Percentiles rank a stretch among this genome's conserved stretches.
phyloP scores from a whole-genome alignment of 192 early-diverging fungal species.

The Podila horticola region DNA sequence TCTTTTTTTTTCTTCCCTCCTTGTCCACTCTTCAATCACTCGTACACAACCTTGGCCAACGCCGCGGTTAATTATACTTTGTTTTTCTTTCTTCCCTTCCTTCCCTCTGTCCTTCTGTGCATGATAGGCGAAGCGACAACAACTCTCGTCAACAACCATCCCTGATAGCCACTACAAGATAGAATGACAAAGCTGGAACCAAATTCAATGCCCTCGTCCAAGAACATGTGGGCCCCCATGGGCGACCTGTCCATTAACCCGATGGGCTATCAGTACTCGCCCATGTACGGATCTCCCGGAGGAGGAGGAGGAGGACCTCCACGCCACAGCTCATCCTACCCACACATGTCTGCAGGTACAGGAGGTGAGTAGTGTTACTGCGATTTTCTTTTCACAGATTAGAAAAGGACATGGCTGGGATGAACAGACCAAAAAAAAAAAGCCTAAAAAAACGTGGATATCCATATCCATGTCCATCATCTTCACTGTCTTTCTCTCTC shows the following conservation, averaged over 20 bases:
- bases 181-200: slow-evolving; percentile 49
- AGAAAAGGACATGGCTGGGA: too few species aligned
- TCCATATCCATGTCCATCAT: too few species aligned
- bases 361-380: not conserved
- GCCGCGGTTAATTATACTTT: not conserved
- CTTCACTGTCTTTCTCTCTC: not conserved
- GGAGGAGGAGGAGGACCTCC: not conserved
- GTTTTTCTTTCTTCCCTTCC: slow-evolving; percentile 5
- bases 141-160: not conserved
- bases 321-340: not conserved
- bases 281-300: not conserved
- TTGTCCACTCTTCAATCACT: not conserved
- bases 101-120: not conserved
- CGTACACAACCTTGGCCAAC: not conserved
- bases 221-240: slow-evolving; percentile 37
- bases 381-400: too few species aligned
- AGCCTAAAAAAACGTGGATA: too few species aligned
- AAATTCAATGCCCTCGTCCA: slow-evolving; percentile 36
- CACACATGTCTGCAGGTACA: not conserved
- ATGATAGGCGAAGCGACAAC: not conserved
- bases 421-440: too few species aligned
- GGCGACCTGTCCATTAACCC: slow-evolving; percentile 21
- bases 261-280: slow-evolving; percentile 28
- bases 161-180: not conserved
- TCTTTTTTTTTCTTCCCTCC: not conserved